phyloP scores from a whole-genome alignment of 805 yeast genomes.

The Kodamaea fukazawae region DNA sequence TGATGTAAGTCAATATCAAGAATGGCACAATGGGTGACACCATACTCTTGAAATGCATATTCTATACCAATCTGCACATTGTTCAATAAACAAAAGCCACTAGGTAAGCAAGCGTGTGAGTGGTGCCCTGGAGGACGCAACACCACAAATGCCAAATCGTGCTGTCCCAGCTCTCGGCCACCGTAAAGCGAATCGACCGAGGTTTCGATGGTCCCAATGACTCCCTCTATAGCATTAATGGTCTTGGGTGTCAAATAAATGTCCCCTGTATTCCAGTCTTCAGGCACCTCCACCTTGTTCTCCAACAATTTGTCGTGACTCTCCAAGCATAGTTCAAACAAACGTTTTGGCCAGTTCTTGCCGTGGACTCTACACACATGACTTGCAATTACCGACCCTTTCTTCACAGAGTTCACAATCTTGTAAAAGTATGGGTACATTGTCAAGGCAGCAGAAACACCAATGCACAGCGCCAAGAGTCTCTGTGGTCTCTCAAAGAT shows the following conservation, averaged over 20 bases:
- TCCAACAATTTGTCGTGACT: conserved; percentile 53
- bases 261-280: conserved; percentile 80
- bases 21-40: conserved; percentile 76
- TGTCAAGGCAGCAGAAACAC: conserved; percentile 71
- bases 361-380: conserved; percentile 76
- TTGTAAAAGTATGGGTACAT: conserved; percentile 61
- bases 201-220: conserved; percentile 69
- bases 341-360: conserved; percentile 60
- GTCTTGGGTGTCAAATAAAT: conserved; percentile 69
- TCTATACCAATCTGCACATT: conserved; percentile 81
- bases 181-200: conserved; percentile 54
- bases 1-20: conserved; percentile 84
- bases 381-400: conserved; percentile 48
- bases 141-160: conserved; percentile 56
- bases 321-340: conserved; percentile 56
- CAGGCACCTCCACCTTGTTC: conserved; percentile 70
- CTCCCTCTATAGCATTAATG: conserved; percentile 70
- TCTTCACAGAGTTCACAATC: conserved; percentile 45
- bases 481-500: conserved; percentile 85
- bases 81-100: conserved; percentile 79
- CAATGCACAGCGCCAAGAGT: conserved; percentile 70
- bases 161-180: conserved; percentile 19
- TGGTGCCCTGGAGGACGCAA: conserved; percentile 88
- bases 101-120: conserved; percentile 77
- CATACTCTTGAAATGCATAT: conserved; percentile 62